phyloP scores from a whole-genome alignment of 768 basidiomycete genomes.

The Suillus ampliporus region DNA sequence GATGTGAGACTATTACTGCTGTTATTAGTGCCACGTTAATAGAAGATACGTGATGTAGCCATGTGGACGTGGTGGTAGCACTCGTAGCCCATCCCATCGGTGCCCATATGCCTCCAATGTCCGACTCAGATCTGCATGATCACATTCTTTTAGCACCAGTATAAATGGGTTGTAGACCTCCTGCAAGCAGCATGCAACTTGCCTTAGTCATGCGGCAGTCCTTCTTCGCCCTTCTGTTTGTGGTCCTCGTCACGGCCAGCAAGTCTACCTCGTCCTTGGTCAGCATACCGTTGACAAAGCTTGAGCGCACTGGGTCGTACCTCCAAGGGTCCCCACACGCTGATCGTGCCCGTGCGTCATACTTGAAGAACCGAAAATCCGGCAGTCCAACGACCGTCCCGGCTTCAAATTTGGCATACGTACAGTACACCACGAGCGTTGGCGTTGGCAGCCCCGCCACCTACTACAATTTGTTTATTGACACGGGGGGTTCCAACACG shows the following conservation, averaged over 20 bases:
- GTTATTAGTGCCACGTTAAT: too few species aligned
- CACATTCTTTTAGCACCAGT: background rate
- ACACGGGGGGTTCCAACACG: conserved; percentile 40
- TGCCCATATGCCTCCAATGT: too few species aligned
- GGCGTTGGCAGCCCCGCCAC: conserved; percentile 34
- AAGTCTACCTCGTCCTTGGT: conserved; percentile 12
- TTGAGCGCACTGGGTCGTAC: conserved; percentile 18
- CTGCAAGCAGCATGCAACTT: background rate
- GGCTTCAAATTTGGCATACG: conserved; percentile 19
- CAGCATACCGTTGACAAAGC: conserved; percentile 19
- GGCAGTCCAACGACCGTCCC: conserved; percentile 22
- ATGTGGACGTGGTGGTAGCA: too few species aligned
- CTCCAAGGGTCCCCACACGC: conserved; percentile 25
- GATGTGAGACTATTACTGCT: too few species aligned
- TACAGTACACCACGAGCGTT: conserved; percentile 27
- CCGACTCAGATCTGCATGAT: background rate
- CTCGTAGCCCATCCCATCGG: too few species aligned
- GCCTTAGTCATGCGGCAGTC: conserved; percentile 20
- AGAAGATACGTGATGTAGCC: too few species aligned
- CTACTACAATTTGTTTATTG: conserved; percentile 34
- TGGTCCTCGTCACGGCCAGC: conserved; percentile 14
- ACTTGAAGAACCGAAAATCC: conserved; percentile 11
- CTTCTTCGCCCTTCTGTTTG: conserved; percentile 3
- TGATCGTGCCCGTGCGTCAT: conserved; percentile 22
- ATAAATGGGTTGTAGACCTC: background rate